Conservation (phyloP, 805 yeast genomes). For the Metschnikowia aberdeeniae region DNA sequence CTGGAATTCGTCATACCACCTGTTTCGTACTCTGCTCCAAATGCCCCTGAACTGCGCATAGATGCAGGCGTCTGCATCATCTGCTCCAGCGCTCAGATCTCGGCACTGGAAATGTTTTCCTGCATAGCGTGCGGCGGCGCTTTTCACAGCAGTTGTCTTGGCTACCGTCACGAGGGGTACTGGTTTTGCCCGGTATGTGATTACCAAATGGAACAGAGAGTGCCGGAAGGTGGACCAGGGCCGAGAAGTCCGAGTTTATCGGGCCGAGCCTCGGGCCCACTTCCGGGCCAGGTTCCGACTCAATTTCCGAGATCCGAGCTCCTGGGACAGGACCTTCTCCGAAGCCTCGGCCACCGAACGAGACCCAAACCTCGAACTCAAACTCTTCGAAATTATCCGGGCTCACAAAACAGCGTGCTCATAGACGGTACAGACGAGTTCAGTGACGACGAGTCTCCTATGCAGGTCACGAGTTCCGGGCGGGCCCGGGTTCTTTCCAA, state of each 20-base stretch:
- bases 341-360: background rate
- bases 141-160: slow-evolving; percentile 42
- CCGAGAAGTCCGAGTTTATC: background rate
- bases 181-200: slow-evolving; percentile 57
- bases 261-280: background rate
- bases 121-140: slow-evolving; percentile 36
- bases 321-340: background rate
- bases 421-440: background rate
- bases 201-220: slow-evolving; percentile 27
- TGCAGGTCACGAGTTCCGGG: slow-evolving; percentile 3
- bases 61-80: slow-evolving; percentile 26
- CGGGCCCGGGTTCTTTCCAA: slow-evolving; percentile 22
- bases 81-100: slow-evolving; percentile 35
- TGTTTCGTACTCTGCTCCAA: background rate
- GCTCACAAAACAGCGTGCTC: no score
- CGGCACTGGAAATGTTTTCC: slow-evolving; percentile 19
- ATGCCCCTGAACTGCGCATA: background rate
- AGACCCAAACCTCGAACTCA: background rate
- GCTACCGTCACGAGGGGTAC: slow-evolving; percentile 16
- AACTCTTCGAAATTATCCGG: background rate
- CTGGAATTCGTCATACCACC: slow-evolving; percentile 29
- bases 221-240: slow-evolving; percentile 8
- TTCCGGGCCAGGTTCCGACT: background rate
- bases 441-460: slow-evolving; percentile 2
- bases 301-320: no score